Evolutionary conservation across 2,329 filamentous ascomycete species (phyloP).

Genomic region (Scedosporium apiospermum): DNA sequence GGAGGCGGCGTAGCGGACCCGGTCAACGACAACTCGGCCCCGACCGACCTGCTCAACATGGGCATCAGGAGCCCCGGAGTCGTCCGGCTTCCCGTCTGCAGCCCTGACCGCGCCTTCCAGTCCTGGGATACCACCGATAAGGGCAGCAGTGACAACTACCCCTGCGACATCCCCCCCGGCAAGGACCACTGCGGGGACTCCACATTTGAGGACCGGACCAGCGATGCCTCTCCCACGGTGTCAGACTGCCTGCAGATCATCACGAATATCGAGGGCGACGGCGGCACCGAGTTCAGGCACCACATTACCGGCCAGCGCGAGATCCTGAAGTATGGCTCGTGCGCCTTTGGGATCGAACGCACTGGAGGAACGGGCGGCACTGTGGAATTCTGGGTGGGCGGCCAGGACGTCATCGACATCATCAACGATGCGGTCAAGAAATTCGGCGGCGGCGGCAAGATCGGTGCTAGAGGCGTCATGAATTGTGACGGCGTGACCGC

Average conservation of each 20-base stretch:
- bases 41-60: constrained; percentile 13
- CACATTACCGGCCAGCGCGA: constrained; percentile 14
- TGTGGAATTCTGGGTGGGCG: constrained; percentile 20
- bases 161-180: constrained; percentile 20
- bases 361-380: constrained; percentile 15
- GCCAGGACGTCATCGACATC: constrained; percentile 25
- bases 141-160: constrained; percentile 17
- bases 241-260: constrained; percentile 24
- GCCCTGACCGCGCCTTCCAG: constrained; percentile 19
- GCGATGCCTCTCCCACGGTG: constrained; percentile 21
- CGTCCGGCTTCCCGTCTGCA: constrained; percentile 28
- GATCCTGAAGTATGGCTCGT: constrained; percentile 18
- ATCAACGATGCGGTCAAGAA: constrained; percentile 19
- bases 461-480: constrained; percentile 25
- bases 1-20: constrained; percentile 15
- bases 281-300: constrained; percentile 5
- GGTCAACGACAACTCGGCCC: constrained; percentile 13
- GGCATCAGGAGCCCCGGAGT: constrained; percentile 25
- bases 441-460: constrained; percentile 17
- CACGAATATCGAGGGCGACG: constrained; percentile 19
- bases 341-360: constrained; percentile 22
- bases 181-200: constrained; percentile 19
- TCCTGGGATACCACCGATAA: constrained; percentile 19
- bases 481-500: constrained; percentile 14
- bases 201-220: constrained; percentile 23